phyloP scores from a whole-genome alignment of 805 yeast genomes.

The Pichia gijzeniarum region DNA sequence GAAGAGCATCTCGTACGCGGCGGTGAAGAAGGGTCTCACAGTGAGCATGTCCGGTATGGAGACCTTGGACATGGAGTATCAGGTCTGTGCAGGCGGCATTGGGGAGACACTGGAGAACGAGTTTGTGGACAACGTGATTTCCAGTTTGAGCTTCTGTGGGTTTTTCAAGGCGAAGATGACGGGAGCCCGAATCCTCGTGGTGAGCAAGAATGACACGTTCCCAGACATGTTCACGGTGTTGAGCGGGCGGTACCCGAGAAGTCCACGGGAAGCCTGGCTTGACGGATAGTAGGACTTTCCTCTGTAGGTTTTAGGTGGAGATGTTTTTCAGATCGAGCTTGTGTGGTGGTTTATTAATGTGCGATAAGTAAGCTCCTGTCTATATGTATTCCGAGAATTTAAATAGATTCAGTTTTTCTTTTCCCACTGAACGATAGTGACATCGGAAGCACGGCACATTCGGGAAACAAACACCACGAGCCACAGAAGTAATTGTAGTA shows the following conservation, averaged over 20 bases:
- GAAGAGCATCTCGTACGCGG: conserved; percentile 15
- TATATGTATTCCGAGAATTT: too few relatives aligned
- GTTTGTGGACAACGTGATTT: conserved; percentile 43
- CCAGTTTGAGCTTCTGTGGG: conserved; percentile 47
- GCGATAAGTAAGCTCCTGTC: too few relatives aligned
- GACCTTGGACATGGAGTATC: conserved; percentile 15
- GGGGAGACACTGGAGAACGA: conserved; percentile 31
- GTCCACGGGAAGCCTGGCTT: conserved; percentile 27
- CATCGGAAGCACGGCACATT: too few relatives aligned
- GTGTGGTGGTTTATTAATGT: too few relatives aligned
- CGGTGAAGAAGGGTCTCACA: conserved; percentile 23
- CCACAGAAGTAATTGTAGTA: too few relatives aligned
- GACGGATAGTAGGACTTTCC: conserved; percentile 13
- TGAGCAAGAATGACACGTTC: conserved; percentile 27
- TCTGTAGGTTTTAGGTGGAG: too few relatives aligned
- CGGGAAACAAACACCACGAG: too few relatives aligned
- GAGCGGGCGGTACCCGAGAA: conserved; percentile 17
- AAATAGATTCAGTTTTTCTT: too few relatives aligned
- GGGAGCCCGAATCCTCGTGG: conserved; percentile 20
- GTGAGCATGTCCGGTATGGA: conserved; percentile 15
- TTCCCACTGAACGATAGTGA: too few relatives aligned
- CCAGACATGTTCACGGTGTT: conserved; percentile 23
- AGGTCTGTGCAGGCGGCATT: conserved; percentile 8
- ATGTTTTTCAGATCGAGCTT: too few relatives aligned
- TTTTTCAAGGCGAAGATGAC: conserved; percentile 46